Base-by-base conservation (phyloP, 495 filamentous ascomycete species). In the Trichoderma erinaceum region DNA sequence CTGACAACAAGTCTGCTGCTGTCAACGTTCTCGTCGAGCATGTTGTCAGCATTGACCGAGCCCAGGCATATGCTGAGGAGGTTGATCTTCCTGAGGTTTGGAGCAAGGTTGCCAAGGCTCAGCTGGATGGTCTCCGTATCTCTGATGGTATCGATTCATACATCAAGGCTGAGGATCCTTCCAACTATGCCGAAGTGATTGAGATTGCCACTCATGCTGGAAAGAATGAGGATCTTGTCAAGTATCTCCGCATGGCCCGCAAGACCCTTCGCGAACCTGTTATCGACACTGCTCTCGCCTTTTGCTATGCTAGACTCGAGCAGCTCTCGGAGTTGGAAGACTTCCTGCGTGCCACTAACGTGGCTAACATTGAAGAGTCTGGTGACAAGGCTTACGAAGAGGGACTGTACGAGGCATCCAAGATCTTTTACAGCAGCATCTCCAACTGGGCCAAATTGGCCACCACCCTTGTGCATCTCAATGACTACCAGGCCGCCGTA, bases 361-460 rank as follows among this genome's bases (percentile, higher is more conserved):
- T 97, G 67, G 94, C 96, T 64, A 92, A 97, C 72, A 82, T 97
- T 68, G 96, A 98, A 72, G 89, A 93, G 67, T 97, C 92, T 48
- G 96, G 96, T 81, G 96, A 99, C 83, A 97, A 96, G 82, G 95
- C 96, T 41, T 97, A 97, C 75, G 89, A 87, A 71, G 95, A 98
- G 79, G 94, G 94, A 58, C 91, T 90, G 75, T 92, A 97, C 74
- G 89, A 97, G 80, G 96, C 96, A 29, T 92, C 96, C 69, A 99
- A 99, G 85, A 98, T 98, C 75, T 98, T 99, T 84, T 99, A 88
- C 80, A 91, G 88, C 65, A 97, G 90, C 83, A 96, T 99, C 78
- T 97, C 94, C 43, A 99, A 99, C 84, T 99, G 96, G 96, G 95
- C 96, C 68, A 98, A 98, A 83, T 87, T 99, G 70, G 95, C 96